Percentiles rank a stretch among this genome's conserved stretches.
Evolutionary conservation across 225 moss, liverwort and hornwort species (phyloP).

Genomic region (Thuidium tamariscinum): DNA sequence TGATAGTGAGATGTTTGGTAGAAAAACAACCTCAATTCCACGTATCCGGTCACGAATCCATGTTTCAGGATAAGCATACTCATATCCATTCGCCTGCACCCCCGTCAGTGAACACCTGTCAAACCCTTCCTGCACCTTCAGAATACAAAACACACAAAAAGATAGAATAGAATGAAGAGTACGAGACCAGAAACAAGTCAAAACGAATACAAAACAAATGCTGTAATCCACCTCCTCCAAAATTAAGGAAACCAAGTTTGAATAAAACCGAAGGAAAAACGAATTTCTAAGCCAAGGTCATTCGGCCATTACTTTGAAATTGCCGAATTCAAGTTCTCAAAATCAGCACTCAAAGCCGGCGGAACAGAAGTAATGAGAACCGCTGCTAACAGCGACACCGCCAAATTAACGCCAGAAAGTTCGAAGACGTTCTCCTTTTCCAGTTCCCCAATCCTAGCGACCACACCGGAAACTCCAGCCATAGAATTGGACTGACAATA

Average conservation of each 20-base stretch:
- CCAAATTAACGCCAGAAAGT: neutral
- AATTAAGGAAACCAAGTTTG: neutral
- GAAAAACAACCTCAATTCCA: slow-evolving; percentile 31
- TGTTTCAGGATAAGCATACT: slow-evolving; percentile 18
- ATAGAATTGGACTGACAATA: neutral
- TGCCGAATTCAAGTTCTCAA: neutral
- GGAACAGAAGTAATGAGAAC: slow-evolving; percentile 1
- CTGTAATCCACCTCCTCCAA: neutral
- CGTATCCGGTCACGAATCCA: slow-evolving; percentile 34
- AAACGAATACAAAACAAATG: neutral
- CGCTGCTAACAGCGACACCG: slow-evolving; percentile 15
- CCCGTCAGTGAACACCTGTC: slow-evolving; percentile 17
- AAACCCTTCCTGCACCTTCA: slow-evolving; percentile 11
- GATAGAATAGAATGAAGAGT: neutral
- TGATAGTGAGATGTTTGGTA: neutral
- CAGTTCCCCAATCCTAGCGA: neutral
- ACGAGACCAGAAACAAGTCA: neutral
- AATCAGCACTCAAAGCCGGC: slow-evolving; percentile 8
- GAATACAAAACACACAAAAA: neutral
- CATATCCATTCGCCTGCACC: slow-evolving; percentile 32
- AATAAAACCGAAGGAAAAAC: neutral
- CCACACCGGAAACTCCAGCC: neutral
- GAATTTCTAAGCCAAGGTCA: neutral
- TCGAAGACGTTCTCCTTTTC: neutral
- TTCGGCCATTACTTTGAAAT: slow-evolving; percentile 3